Evolutionary conservation across 202 grass and related monocot species (phyloP).

Genomic region (Sporobolus alterniflorus): DNA sequence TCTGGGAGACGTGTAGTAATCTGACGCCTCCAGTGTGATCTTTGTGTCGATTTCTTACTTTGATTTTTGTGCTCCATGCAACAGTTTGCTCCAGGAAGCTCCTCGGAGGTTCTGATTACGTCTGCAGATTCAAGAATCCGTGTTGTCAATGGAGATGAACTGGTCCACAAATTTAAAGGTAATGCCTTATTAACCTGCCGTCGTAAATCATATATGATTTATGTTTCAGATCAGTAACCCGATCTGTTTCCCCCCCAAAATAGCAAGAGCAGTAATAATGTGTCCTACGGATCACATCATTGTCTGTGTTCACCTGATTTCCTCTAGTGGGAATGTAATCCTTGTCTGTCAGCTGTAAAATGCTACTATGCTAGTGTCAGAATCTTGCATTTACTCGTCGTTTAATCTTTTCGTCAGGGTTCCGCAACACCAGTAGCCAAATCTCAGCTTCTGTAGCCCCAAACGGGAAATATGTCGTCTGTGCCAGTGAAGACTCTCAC

Average conservation of each 20-base stretch:
- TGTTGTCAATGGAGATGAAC: slow-evolving; percentile 86
- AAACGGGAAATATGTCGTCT: slow-evolving; percentile 91
- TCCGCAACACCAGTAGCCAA: slow-evolving; percentile 96
- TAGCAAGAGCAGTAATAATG: neutral
- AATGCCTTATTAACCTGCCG: slow-evolving; percentile 12
- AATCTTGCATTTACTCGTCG: neutral
- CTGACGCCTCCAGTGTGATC: neutral
- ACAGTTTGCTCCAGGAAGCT: slow-evolving; percentile 98
- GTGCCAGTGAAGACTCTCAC: slow-evolving; percentile 91
- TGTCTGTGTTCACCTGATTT: neutral
- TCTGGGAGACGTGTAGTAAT: slow-evolving; percentile 9
- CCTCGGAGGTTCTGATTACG: slow-evolving; percentile 90
- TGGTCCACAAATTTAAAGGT: slow-evolving; percentile 99
- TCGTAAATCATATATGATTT: neutral
- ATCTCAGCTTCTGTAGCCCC: slow-evolving; percentile 90
- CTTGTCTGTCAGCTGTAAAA: neutral
- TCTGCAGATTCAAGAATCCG: slow-evolving; percentile 99
- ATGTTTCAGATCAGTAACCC: neutral
- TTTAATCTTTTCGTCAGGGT: slow-evolving; percentile 56
- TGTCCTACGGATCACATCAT: neutral
- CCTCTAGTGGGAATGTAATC: neutral
- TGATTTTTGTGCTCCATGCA: slow-evolving; percentile 28
- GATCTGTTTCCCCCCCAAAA: neutral
- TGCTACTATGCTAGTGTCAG: neutral
- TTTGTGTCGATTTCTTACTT: slow-evolving; percentile 13